These are phyloP conservation scores for Solanum phureja DNA, from an alignment of 257 asterid genomes.

Conservation along the genomic window DNA sequence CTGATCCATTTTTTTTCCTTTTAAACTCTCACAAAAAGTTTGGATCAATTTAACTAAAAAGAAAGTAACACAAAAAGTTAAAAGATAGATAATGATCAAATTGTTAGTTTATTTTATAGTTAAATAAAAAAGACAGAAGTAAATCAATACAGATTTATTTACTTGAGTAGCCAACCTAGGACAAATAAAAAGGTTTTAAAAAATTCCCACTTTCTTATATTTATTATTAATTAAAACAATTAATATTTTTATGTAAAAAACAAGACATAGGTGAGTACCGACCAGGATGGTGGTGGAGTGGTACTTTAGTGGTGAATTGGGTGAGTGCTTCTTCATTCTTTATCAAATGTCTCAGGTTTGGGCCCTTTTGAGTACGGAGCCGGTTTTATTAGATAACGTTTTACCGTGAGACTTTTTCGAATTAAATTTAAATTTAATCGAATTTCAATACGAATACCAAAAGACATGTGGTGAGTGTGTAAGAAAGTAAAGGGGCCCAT, in stretches of 20 bases:
- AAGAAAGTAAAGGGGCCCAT: neutral
- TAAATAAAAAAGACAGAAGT: neutral
- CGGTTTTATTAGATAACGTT: fast-evolving
- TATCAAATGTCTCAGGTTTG: too few species aligned
- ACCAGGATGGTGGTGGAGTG: neutral
- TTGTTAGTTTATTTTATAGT: neutral
- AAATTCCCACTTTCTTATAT: neutral
- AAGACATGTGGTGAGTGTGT: neutral
- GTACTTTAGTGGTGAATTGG: too few species aligned
- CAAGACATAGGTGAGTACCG: too few species aligned
- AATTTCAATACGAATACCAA: fast-evolving
- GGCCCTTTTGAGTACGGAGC: fast-evolving
- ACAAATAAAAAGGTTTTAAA: neutral
- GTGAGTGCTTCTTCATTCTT: too few species aligned
- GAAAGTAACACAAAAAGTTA: neutral
- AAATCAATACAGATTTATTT: neutral
- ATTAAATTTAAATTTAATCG: too few species aligned
- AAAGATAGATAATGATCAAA: neutral
- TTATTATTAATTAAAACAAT: neutral
- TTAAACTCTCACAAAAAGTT: neutral
- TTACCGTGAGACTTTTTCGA: fast-evolving
- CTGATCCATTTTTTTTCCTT: neutral
- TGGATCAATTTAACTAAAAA: neutral
- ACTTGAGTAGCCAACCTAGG: neutral
- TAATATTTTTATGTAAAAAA: too few species aligned